Evolutionary conservation across 768 basidiomycete genomes (phyloP).

Genomic region (Suillus subalutaceus): DNA sequence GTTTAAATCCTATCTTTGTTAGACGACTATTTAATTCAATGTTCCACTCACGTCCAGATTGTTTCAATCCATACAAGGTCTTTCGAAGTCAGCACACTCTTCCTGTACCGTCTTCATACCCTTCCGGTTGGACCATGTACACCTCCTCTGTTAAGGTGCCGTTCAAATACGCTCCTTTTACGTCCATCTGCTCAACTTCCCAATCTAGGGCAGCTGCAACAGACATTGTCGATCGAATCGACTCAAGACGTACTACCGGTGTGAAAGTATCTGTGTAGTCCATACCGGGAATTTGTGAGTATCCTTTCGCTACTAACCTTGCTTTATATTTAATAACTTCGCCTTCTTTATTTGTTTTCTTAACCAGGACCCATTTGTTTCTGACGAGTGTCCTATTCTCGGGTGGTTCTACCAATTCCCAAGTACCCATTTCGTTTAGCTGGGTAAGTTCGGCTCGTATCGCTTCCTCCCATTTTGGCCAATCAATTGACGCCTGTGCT

Average conservation of each 20-base stretch:
- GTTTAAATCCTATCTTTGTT: constrained; percentile 22
- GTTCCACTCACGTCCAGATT: constrained; percentile 34
- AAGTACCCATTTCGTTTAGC: constrained; percentile 15
- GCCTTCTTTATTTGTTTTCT: constrained; percentile 12
- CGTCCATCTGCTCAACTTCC: constrained; percentile 34
- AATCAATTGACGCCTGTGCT: neutral
- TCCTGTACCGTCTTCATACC: constrained; percentile 19
- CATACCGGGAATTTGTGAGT: constrained; percentile 37
- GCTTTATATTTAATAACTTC: constrained; percentile 31
- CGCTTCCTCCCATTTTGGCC: constrained; percentile 11
- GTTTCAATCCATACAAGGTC: constrained; percentile 35
- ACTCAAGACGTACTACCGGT: constrained; percentile 28
- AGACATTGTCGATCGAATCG: constrained; percentile 27
- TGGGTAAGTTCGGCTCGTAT: constrained; percentile 6
- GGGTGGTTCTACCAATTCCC: constrained; percentile 29
- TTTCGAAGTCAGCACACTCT: constrained; percentile 24
- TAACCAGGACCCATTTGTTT: constrained; percentile 32
- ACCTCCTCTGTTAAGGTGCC: constrained; percentile 34
- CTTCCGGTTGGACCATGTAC: constrained; percentile 35
- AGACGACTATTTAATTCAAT: constrained; percentile 24
- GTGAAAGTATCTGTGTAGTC: constrained; percentile 40
- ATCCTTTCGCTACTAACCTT: constrained; percentile 43
- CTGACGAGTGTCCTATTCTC: constrained; percentile 24
- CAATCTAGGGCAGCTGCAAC: constrained; percentile 21
- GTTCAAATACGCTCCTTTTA: constrained; percentile 34